Percentiles rank a stretch among this genome's conserved stretches.
These are phyloP conservation scores for Nepenthes mirabilis DNA, from an alignment of 148 eudicot species.

Conservation along the genomic window DNA sequence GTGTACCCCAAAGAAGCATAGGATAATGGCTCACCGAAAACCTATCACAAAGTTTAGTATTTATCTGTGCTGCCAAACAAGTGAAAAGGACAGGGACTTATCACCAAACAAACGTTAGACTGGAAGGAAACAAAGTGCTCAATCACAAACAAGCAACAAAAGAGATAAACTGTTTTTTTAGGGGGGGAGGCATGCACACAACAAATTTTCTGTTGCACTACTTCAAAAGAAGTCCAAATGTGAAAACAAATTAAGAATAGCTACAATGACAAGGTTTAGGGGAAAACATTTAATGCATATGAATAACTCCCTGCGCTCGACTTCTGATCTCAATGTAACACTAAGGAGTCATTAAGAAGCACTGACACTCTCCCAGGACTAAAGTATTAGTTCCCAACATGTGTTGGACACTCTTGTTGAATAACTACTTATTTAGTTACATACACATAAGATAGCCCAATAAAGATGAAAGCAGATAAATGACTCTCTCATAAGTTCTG, in stretches of 20 bases:
- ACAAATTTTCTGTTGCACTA: background rate
- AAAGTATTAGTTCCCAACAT: too few relatives aligned
- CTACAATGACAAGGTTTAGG: too few relatives aligned
- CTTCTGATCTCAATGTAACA: too few relatives aligned
- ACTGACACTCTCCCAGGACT: too few relatives aligned
- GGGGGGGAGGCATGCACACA: background rate
- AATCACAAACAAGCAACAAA: background rate
- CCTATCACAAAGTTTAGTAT: slow-evolving; percentile 76
- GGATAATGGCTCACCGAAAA: slow-evolving; percentile 74
- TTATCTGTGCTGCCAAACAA: slow-evolving; percentile 91
- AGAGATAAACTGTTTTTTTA: background rate
- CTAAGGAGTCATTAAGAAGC: too few relatives aligned
- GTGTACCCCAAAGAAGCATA: slow-evolving; percentile 76
- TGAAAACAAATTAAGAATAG: background rate
- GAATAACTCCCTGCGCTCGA: too few relatives aligned
- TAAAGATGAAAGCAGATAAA: too few relatives aligned
- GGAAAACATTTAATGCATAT: too few relatives aligned
- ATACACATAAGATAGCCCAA: too few relatives aligned
- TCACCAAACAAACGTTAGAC: slow-evolving; percentile 21
- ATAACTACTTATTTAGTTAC: too few relatives aligned
- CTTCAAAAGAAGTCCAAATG: background rate
- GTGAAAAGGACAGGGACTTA: slow-evolving; percentile 22
- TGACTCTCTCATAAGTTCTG: too few relatives aligned
- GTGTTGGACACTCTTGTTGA: too few relatives aligned
- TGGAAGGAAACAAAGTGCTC: background rate